Evolutionary conservation across 78 protist species (phyloP).

Genomic region (Speleostelium caveatum): DNA sequence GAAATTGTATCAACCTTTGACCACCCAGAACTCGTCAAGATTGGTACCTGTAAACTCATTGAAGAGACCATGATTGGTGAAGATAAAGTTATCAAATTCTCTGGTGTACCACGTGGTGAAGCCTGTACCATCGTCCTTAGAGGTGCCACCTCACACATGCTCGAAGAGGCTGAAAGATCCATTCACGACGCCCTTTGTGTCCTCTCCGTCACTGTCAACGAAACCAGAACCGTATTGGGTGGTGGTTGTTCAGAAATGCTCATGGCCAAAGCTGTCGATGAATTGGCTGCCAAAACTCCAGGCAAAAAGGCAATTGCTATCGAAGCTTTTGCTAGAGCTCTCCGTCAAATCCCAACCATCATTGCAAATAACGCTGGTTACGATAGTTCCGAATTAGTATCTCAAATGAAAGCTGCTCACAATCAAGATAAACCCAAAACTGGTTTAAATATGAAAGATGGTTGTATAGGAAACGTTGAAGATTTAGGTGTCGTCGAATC

Average conservation of each 20-base stretch:
- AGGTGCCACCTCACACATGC: conserved; percentile 96
- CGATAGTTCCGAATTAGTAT: conserved; percentile 93
- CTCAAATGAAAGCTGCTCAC: conserved; percentile 94
- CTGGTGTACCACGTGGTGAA: conserved; percentile 90
- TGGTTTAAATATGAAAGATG: conserved; percentile 95
- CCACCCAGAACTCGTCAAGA: conserved; percentile 89
- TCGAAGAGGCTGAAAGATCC: conserved; percentile 99
- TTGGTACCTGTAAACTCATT: conserved; percentile 95
- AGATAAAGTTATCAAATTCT: conserved; percentile 94
- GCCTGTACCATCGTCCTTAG: conserved; percentile 99
- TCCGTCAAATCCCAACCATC: conserved; percentile 95
- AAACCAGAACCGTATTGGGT: conserved; percentile 94
- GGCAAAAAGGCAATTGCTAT: conserved; percentile 98
- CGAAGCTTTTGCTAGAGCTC: conserved; percentile 97
- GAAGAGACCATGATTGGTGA: conserved; percentile 99
- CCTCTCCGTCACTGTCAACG: conserved; percentile 90
- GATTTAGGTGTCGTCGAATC: conserved; percentile 96
- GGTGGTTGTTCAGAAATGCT: conserved; percentile 98
- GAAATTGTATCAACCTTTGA: conserved; percentile 99
- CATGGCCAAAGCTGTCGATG: conserved; percentile 97
- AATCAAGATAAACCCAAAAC: conserved; percentile 79
- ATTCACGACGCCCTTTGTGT: conserved; percentile 99
- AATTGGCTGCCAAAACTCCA: conserved; percentile 89
- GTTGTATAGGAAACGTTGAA: conserved; percentile 91
- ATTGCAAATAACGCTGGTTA: conserved; percentile 98